Evolutionary conservation across 257 asterid species (phyloP).

Genomic region (Ilex asprella): DNA sequence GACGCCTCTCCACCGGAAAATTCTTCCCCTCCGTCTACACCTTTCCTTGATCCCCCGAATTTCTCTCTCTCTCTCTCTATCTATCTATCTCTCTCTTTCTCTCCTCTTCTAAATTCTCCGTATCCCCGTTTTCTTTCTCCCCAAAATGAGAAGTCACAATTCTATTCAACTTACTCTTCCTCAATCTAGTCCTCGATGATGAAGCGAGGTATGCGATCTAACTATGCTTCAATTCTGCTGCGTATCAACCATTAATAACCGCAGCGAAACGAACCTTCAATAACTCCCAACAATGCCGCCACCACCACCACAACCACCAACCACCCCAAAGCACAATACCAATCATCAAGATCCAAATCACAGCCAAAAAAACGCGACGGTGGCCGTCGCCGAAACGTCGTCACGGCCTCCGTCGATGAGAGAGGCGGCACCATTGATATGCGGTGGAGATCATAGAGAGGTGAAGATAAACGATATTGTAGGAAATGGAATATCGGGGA

Average conservation of each 20-base stretch:
- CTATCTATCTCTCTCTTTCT: too few species aligned
- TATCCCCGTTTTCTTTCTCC: too few species aligned
- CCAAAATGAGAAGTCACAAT: too few species aligned
- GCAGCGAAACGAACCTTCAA: neutral
- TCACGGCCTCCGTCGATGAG: constrained; percentile 17
- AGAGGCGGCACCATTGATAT: constrained; percentile 13
- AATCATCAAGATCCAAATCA: constrained; percentile 14
- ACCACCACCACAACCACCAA: constrained; percentile 20
- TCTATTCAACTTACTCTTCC: too few species aligned
- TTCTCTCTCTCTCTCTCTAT: too few species aligned
- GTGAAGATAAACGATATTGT: constrained; percentile 73
- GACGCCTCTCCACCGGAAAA: too few species aligned
- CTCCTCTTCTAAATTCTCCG: too few species aligned
- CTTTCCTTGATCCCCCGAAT: too few species aligned
- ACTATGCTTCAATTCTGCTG: constrained; percentile 57
- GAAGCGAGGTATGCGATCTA: too few species aligned
- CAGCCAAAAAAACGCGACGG: constrained; percentile 8
- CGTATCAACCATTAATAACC: constrained; percentile 33
- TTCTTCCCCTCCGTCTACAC: too few species aligned
- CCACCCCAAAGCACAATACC: constrained; percentile 6
- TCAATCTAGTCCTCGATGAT: neutral
- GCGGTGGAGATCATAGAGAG: constrained; percentile 23
- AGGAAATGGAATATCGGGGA: constrained; percentile 77
- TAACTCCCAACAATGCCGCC: constrained; percentile 20
- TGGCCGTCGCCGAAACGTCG: neutral